Base-by-base conservation (phyloP, 495 filamentous ascomycete species). In the Trichoderma asperelloides region DNA sequence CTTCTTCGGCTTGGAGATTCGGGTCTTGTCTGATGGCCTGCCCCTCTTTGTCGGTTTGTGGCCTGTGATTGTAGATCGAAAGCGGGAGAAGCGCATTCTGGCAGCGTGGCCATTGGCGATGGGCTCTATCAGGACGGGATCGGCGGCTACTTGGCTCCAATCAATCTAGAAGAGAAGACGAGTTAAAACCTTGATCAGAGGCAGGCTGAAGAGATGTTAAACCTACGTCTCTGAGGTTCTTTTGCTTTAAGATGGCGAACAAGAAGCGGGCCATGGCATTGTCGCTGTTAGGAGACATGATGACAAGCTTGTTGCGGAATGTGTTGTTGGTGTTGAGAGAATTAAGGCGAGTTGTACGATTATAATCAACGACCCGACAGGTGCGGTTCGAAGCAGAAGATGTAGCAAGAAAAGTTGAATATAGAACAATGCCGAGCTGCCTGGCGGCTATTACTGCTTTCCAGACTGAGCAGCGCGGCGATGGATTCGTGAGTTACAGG, bases 31-130 rank as follows among this genome's bases (percentile, higher is more conserved):
- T n/a, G 70, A 66, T n/a, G 25, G 47, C 77, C 78, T 13, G 81
- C 67, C 71, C 80, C 76, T 40, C 73, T 69, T n/a, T 71, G 64
- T n/a, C 28, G 64, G 23, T 25, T 12, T 60, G 16, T 60, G 55
- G 25, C 55, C 55, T 5, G 64, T 47, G 9, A 65, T 43, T 25
- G 64, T 65, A 3, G 64, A 41, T 65, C 67, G 79, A 78, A 91
- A 91, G 49, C 90, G 86, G 25, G 86, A 87, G 75, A 85, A 93
- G 41, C 90, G 88, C 90, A 93, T 93, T 60, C 90, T 88, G 39
- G 90, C 89, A 11, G 90, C 90, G 75, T 93, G 90, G 71, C 89
- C 89, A 72, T 92, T 93, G 69, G 88, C 89, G 67, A 92, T 90
- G 65, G 84, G 80, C 57, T 88, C 79, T 8, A 75, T 67, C 41